phyloP scores from a whole-genome alignment of 1,139 yeast genomes.

The Yamadazyma triangularis region DNA sequence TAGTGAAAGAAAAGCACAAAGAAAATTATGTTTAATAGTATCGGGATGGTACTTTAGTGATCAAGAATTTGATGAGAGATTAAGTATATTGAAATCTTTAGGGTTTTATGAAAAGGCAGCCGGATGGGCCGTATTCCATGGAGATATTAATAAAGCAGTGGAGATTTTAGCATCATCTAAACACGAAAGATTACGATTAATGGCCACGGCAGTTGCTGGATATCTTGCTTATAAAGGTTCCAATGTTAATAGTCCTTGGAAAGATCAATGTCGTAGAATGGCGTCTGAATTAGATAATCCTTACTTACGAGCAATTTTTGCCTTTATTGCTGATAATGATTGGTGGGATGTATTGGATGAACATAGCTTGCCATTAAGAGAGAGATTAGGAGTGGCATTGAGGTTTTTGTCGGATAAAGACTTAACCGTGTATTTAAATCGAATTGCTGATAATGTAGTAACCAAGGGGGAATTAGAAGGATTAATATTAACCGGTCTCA shows the following conservation, averaged over 20 bases:
- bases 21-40: constrained; percentile 76
- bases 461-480: constrained; percentile 87
- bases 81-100: constrained; percentile 48
- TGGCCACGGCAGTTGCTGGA: constrained; percentile 94
- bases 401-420: constrained; percentile 80
- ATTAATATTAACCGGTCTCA: constrained; percentile 80
- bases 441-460: constrained; percentile 70
- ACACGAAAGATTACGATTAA: constrained; percentile 62
- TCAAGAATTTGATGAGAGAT: constrained; percentile 68
- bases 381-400: constrained; percentile 84
- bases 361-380: constrained; percentile 80
- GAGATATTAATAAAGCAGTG: constrained; percentile 78
- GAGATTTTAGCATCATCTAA: constrained; percentile 60
- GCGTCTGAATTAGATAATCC: constrained; percentile 88
- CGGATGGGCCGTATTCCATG: constrained; percentile 96
- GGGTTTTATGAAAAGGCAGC: constrained; percentile 88
- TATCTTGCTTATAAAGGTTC: constrained; percentile 70
- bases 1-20: constrained; percentile 54
- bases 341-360: constrained; percentile 97
- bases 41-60: constrained; percentile 91
- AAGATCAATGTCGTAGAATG: constrained; percentile 84
- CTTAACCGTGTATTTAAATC: constrained; percentile 58
- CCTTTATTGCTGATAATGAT: constrained; percentile 88
- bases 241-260: constrained; percentile 77
- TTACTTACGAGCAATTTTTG: constrained; percentile 85